phyloP scores from a whole-genome alignment of 176 grass and related monocot species.

The Rhynchospora breviuscula region DNA sequence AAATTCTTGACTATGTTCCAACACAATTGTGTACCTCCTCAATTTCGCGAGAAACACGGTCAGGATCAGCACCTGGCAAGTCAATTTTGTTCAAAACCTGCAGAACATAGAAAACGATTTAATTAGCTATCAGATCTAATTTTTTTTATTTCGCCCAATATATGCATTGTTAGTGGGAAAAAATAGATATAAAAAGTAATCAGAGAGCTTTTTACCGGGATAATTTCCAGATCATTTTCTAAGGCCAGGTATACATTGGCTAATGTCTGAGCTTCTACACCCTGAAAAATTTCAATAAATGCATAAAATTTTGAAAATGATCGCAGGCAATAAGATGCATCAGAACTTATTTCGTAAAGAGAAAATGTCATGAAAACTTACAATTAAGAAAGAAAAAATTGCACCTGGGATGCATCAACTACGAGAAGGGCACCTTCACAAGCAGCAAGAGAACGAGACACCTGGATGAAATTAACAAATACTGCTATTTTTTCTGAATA shows the following conservation, averaged over 20 bases:
- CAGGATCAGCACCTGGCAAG: constrained; percentile 95
- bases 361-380: constrained; percentile 46
- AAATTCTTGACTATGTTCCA: background rate
- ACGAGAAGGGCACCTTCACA: constrained; percentile 97
- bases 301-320: constrained; percentile 18
- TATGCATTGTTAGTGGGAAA: background rate
- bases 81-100: constrained; percentile 99
- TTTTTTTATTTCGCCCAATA: background rate
- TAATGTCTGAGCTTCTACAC: constrained; percentile 95
- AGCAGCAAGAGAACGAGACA: constrained; percentile 95
- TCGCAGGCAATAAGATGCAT: background rate
- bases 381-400: constrained; percentile 50
- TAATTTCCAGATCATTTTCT: constrained; percentile 91
- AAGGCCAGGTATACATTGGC: constrained; percentile 96
- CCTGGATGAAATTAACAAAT: constrained; percentile 43
- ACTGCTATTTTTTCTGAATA: background rate
- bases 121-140: background rate
- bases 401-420: constrained; percentile 98
- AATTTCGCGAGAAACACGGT: constrained; percentile 70
- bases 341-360: background rate
- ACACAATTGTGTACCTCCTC: constrained; percentile 67
- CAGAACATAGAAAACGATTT: background rate
- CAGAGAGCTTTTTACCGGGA: constrained; percentile 55
- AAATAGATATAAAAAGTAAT: background rate
- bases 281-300: constrained; percentile 54